Evolutionary conservation across 164 flowering plant genomes (phyloP).

Genomic region (Vitis labrusca): DNA sequence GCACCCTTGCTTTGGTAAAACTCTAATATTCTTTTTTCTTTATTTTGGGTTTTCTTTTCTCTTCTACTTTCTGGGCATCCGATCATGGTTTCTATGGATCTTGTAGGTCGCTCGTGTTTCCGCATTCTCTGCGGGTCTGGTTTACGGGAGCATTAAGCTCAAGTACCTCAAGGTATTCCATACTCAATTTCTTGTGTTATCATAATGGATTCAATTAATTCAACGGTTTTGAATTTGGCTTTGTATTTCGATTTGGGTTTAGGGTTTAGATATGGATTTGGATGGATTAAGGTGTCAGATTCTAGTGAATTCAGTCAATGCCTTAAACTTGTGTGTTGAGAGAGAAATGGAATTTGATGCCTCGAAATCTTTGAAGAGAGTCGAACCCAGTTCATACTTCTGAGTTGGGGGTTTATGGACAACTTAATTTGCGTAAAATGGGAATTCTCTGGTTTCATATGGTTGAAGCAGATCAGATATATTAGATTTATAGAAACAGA

Average conservation of each 20-base stretch:
- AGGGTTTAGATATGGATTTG: no score
- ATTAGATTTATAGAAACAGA: no score
- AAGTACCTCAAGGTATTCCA: constrained; percentile 55
- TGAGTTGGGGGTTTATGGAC: no score
- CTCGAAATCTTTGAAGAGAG: no score
- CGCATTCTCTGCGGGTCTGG: constrained; percentile 62
- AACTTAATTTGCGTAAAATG: no score
- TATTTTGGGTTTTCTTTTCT: not conserved
- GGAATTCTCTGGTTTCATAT: no score
- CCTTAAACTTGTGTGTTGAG: no score
- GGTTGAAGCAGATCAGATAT: no score
- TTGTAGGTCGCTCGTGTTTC: constrained; percentile 73
- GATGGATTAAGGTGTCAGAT: no score
- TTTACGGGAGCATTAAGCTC: constrained; percentile 70
- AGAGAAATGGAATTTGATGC: no score
- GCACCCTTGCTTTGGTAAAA: constrained; percentile 72
- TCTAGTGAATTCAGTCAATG: no score
- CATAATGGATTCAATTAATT: not conserved
- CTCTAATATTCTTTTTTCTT: not conserved
- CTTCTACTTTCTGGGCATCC: not conserved
- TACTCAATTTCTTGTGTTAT: not conserved
- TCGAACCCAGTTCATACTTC: no score
- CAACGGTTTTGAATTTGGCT: not conserved
- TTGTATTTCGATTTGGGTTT: not conserved
- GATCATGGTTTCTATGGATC: not conserved